Evolutionary conservation across 225 moss, liverwort and hornwort genomes (phyloP), one percentile per base, ranked within the genome.

Genomic region (Thuidium tamariscinum): DNA sequence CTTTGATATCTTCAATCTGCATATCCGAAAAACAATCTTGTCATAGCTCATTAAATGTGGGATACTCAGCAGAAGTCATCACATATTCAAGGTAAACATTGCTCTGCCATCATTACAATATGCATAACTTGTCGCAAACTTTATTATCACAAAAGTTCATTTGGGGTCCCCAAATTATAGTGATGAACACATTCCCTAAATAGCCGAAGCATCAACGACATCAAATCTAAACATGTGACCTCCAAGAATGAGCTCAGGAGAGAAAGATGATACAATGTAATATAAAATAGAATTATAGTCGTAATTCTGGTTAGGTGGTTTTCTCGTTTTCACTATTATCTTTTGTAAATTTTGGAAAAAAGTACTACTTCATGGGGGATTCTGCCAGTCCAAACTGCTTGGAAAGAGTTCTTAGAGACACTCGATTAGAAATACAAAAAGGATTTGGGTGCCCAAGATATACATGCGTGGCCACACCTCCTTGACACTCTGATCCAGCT

Each of bases 391-490:
- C 62, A 52, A 89, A 64, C 39, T 65, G 60, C 71, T 81, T 70
- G 81, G 32, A 39, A 85, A 77, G 64, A 48, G 7, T 63, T 77
- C 15, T 48, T 42, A 83, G 19, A 34, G 65, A 78, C 51, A 85
- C 56, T 48, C 42, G 36, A 79, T 51, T n/a, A n/a, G 66, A 39
- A 65, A 48, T 3, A 29, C 27, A 32, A 77, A 44, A 88, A 55
- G 57, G 75, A 80, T 85, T 87, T 66, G 84, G 82, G 89, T 88
- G 90, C 87, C 84, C 86, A 89, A 92, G 84, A 88, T 89, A 82
- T 92, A 93, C 92, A 93, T 91, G 87, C 87, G 87, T 92, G 89
- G 83, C 88, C 95, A 90, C 94, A 96, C 96, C 92, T 97, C 97
- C 88, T 90, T 92, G 79, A 81, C 83, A 87, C 78, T 73, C 65